phyloP scores from a whole-genome alignment of 805 yeast genomes.

The Wickerhamiella musiphila region DNA sequence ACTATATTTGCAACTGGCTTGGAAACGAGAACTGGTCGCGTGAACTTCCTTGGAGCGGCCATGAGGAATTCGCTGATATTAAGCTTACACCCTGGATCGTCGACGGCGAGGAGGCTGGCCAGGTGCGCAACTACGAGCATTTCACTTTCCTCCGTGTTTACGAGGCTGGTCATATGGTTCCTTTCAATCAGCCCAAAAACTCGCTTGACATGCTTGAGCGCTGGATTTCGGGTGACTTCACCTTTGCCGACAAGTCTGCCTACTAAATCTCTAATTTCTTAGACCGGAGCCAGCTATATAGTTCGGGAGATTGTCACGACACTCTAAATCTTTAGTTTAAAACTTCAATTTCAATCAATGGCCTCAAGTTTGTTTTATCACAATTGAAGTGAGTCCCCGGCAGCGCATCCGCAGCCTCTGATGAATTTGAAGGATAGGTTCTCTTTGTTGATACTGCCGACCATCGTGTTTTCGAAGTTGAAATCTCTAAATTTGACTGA shows the following conservation, averaged over 20 bases:
- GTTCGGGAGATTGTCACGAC: no score
- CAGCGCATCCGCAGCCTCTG: no score
- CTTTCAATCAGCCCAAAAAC: conserved; percentile 73
- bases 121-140: conserved; percentile 39
- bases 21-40: conserved; percentile 78
- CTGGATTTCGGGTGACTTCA: conserved; percentile 31
- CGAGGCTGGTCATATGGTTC: conserved; percentile 92
- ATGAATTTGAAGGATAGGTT: no score
- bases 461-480: no score
- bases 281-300: no score
- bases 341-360: no score
- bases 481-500: no score
- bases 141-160: conserved; percentile 67
- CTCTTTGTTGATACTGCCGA: no score
- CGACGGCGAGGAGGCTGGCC: conserved; percentile 39
- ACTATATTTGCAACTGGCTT: conserved; percentile 82
- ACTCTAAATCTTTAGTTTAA: background rate
- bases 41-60: conserved; percentile 45
- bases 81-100: conserved; percentile 18
- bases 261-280: no score
- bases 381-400: no score
- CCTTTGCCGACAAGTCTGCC: background rate
- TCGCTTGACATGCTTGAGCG: conserved; percentile 72
- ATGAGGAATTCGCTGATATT: conserved; percentile 29
- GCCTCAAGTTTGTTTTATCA: no score